A percentile compares a stretch with the other conserved stretches of the same genome.
phyloP scores from a whole-genome alignment of 2,329 filamentous ascomycete species.

The Lachnum nothofagi region DNA sequence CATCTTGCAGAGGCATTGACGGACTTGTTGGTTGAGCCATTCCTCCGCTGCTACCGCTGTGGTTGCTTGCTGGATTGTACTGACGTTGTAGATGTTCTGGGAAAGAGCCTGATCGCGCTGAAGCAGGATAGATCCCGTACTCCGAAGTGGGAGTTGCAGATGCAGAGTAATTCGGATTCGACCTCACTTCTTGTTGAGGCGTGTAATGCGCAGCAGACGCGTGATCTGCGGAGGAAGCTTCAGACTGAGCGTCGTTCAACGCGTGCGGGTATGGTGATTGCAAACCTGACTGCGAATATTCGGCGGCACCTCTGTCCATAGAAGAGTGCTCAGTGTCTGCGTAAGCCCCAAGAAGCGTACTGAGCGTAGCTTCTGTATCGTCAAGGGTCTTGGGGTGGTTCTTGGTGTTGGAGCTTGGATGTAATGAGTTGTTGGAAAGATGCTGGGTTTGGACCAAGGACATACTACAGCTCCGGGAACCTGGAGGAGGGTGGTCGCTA shows the following conservation, averaged over 20 bases:
- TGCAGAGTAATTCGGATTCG: slow-evolving; percentile 47
- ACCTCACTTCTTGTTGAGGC: slow-evolving; percentile 73
- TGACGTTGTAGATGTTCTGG: slow-evolving; percentile 82
- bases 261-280: slow-evolving; percentile 64
- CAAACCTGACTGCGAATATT: slow-evolving; percentile 87
- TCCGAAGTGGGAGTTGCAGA: slow-evolving; percentile 83
- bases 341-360: slow-evolving; percentile 30
- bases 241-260: slow-evolving; percentile 70
- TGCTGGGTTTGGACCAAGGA: slow-evolving; percentile 32
- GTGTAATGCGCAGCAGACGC: slow-evolving; percentile 87
- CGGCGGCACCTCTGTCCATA: slow-evolving; percentile 61
- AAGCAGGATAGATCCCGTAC: slow-evolving; percentile 72
- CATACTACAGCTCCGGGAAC: slow-evolving; percentile 30
- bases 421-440: slow-evolving; percentile 23
- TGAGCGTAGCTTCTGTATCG: slow-evolving; percentile 28
- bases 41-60: slow-evolving; percentile 71
- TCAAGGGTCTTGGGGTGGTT: slow-evolving; percentile 14
- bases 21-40: slow-evolving; percentile 99
- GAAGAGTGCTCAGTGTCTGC: slow-evolving; percentile 31
- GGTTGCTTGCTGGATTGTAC: slow-evolving; percentile 73
- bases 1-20: slow-evolving; percentile 85
- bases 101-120: slow-evolving; percentile 76
- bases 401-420: slow-evolving; percentile 15
- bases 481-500: slow-evolving; percentile 17
- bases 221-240: slow-evolving; percentile 82